Conservation (phyloP, 2,329 filamentous ascomycete genomes). For the Beauveria australis region DNA sequence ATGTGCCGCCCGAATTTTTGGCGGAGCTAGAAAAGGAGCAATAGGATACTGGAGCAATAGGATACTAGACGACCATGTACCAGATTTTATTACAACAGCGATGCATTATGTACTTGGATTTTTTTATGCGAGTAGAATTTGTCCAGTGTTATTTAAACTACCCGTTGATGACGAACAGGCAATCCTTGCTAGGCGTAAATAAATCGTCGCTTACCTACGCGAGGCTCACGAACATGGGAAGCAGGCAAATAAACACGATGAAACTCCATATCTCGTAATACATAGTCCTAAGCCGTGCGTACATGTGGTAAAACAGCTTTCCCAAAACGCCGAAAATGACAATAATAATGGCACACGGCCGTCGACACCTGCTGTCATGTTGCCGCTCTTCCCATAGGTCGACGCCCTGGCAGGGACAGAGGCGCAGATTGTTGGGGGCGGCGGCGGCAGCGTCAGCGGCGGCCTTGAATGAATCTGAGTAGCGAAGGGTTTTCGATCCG, state of each 20-base stretch:
- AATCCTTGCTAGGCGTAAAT: background rate
- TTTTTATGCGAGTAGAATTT: background rate
- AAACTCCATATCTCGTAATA: conserved; percentile 7
- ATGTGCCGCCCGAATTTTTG: conserved; percentile 44
- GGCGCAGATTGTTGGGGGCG: background rate
- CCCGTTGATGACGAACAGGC: background rate
- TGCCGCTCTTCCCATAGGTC: too few relatives aligned
- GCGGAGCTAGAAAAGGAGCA: conserved; percentile 29
- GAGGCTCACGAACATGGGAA: background rate
- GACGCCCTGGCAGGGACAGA: background rate
- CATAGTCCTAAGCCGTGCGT: background rate
- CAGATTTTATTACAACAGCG: background rate
- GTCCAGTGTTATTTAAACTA: background rate
- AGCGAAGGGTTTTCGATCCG: background rate
- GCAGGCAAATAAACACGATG: background rate
- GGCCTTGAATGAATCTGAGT: background rate
- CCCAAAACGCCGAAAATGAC: background rate
- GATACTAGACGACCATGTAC: background rate
- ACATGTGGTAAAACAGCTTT: background rate
- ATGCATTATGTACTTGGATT: background rate
- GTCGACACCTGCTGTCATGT: background rate
- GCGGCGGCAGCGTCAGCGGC: background rate
- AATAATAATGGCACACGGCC: conserved; percentile 7
- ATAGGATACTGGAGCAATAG: background rate
- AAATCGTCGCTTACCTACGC: background rate